phyloP scores from a whole-genome alignment of 768 basidiomycete genomes.

The Tremella fuciformis region DNA sequence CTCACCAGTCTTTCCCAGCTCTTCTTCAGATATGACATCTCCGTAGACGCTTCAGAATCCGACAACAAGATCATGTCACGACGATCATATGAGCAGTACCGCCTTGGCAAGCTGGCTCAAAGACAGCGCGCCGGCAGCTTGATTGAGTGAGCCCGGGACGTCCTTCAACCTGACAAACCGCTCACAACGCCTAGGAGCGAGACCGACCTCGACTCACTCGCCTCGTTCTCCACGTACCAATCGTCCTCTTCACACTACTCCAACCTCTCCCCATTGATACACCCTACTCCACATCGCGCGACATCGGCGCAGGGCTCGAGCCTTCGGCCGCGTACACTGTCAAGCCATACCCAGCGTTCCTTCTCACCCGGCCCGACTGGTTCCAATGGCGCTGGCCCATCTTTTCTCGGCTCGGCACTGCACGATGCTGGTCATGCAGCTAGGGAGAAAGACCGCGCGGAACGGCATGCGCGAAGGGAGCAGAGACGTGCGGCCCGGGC shows the following conservation, averaged over 20 bases:
- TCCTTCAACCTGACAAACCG: too few species aligned
- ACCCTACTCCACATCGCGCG: background rate
- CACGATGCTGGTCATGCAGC: background rate
- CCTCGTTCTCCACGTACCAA: constrained; percentile 14
- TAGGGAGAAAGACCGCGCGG: constrained; percentile 3
- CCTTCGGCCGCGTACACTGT: background rate
- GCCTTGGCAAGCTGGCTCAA: background rate
- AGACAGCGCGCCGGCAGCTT: constrained; percentile 9
- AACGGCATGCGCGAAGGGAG: constrained; percentile 9
- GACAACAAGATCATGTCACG: background rate
- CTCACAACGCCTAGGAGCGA: constrained; percentile 17
- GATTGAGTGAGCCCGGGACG: constrained; percentile 11
- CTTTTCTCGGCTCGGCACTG: background rate
- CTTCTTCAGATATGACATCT: too few species aligned
- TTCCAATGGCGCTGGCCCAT: background rate
- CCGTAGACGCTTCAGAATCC: too few species aligned
- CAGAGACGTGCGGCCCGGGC: constrained; percentile 3
- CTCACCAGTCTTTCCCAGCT: too few species aligned
- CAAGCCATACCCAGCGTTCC: background rate
- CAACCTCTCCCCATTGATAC: constrained; percentile 1
- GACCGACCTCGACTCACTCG: constrained; percentile 25
- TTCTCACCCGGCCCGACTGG: background rate
- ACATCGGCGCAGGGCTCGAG: too few species aligned
- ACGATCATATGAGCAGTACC: constrained; percentile 8
- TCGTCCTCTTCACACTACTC: constrained; percentile 14